Percentiles rank a stretch among this genome's conserved stretches.
These are phyloP conservation scores for Lodderomyces orthopsilosis DNA, from an alignment of 1,139 yeast genomes.

Conservation along the genomic window DNA sequence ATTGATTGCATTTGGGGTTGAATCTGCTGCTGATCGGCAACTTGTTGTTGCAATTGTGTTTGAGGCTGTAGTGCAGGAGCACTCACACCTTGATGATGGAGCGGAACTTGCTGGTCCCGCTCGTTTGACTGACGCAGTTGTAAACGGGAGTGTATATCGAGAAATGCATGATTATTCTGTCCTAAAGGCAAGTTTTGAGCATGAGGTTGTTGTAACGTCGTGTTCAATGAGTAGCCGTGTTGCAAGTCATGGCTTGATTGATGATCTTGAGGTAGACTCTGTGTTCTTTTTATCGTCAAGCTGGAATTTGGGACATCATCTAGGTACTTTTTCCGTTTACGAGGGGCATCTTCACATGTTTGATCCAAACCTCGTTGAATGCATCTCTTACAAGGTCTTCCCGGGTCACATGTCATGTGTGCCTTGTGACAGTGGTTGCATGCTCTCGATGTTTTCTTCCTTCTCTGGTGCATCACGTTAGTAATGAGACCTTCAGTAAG, in stretches of 20 bases:
- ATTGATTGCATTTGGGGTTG: background rate
- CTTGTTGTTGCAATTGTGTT: background rate
- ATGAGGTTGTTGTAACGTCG: slow-evolving; percentile 1
- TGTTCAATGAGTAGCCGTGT: background rate
- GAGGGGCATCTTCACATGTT: slow-evolving; percentile 87
- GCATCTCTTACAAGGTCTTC: slow-evolving; percentile 83
- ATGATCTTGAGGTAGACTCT: background rate
- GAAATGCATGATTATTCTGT: background rate
- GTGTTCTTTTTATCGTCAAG: slow-evolving; percentile 7
- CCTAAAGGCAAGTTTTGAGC: background rate
- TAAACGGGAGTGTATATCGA: background rate
- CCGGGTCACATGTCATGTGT: slow-evolving; percentile 82
- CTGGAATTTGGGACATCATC: slow-evolving; percentile 47
- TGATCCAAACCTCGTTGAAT: slow-evolving; percentile 61
- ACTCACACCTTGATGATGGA: background rate
- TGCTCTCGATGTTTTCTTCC: slow-evolving; percentile 71
- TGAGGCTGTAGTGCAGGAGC: background rate
- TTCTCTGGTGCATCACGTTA: slow-evolving; percentile 21
- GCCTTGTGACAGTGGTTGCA: slow-evolving; percentile 85
- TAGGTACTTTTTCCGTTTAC: slow-evolving; percentile 81
- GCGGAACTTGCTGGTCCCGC: background rate
- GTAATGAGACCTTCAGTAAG: background rate
- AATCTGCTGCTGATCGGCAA: background rate
- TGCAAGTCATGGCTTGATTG: background rate
- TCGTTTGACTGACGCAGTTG: slow-evolving; percentile 4